Percentiles rank a stretch among this genome's conserved stretches.
phyloP scores from a whole-genome alignment of 306 rosid genomes.

The Sicyos baderoa region DNA sequence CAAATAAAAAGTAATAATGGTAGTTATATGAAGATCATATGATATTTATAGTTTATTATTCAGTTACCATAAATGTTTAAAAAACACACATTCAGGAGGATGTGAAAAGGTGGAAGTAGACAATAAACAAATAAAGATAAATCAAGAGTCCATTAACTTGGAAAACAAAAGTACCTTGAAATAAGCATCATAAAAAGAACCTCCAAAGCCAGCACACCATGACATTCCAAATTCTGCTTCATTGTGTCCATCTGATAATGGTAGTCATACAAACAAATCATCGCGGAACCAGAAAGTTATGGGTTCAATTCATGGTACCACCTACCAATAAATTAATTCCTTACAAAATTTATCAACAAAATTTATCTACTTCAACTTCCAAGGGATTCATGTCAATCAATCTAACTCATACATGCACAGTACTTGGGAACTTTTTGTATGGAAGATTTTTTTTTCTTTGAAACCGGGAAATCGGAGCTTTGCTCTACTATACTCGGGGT shows the following conservation, averaged over 20 bases:
- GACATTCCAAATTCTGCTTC: slow-evolving; percentile 98
- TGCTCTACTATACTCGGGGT: too few species aligned
- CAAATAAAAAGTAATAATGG: neutral
- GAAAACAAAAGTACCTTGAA: slow-evolving; percentile 49
- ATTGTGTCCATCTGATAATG: slow-evolving; percentile 63
- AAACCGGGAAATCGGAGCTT: too few species aligned
- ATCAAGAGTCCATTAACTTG: neutral
- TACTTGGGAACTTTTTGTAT: neutral
- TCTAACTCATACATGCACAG: neutral
- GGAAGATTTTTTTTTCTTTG: too few species aligned
- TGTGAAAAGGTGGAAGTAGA: neutral
- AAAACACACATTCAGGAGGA: neutral
- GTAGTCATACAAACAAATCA: neutral
- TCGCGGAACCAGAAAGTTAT: too few species aligned
- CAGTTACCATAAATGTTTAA: neutral
- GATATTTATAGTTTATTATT: neutral
- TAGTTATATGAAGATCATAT: neutral
- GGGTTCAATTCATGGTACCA: too few species aligned
- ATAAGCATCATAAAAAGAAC: slow-evolving; percentile 73
- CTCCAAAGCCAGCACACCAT: slow-evolving; percentile 96
- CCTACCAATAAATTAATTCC: too few species aligned
- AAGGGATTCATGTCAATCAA: neutral
- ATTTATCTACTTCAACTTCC: too few species aligned
- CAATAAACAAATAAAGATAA: neutral
- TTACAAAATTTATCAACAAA: too few species aligned